Percentiles rank a stretch among this genome's conserved stretches.
phyloP scores from a whole-genome alignment of 805 yeast genomes.

The Scheffersomyces stipitis region DNA sequence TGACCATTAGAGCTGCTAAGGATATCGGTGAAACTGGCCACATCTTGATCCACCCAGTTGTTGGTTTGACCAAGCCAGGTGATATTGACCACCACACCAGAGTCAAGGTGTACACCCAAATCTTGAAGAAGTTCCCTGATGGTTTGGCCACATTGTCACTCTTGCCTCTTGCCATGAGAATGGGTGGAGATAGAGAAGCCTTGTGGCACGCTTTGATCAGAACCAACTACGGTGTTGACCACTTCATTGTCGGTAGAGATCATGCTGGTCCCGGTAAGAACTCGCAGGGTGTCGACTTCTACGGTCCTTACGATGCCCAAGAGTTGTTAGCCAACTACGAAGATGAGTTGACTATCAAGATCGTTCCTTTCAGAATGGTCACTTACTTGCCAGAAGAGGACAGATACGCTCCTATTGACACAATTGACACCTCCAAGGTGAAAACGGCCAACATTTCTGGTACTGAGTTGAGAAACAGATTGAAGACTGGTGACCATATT shows the following conservation, averaged over 20 bases:
- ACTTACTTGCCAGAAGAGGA: conserved; percentile 94
- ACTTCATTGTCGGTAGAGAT: conserved; percentile 96
- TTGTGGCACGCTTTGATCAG: conserved; percentile 98
- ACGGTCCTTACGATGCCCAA: conserved; percentile 97
- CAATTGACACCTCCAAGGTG: conserved; percentile 69
- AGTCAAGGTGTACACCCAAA: conserved; percentile 91
- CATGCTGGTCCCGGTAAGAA: conserved; percentile 94
- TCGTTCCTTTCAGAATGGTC: conserved; percentile 96
- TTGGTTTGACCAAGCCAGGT: conserved; percentile 95
- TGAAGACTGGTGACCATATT: conserved; percentile 81
- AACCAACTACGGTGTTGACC: conserved; percentile 94
- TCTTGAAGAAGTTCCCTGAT: conserved; percentile 88
- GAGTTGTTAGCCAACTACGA: conserved; percentile 74
- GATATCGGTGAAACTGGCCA: conserved; percentile 74
- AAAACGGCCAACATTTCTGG: conserved; percentile 92
- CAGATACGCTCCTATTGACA: conserved; percentile 92
- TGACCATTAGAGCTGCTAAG: conserved; percentile 95
- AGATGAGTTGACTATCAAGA: conserved; percentile 80
- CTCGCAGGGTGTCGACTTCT: conserved; percentile 90
- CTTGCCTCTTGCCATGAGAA: conserved; percentile 95
- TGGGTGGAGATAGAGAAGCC: conserved; percentile 99
- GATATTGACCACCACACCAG: conserved; percentile 98
- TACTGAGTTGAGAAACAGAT: conserved; percentile 86
- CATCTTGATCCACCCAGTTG: conserved; percentile 93
- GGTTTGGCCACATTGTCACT: conserved; percentile 89